Conservation (phyloP, 169 alveolate species). For the Eimeria sp. region DNA sequence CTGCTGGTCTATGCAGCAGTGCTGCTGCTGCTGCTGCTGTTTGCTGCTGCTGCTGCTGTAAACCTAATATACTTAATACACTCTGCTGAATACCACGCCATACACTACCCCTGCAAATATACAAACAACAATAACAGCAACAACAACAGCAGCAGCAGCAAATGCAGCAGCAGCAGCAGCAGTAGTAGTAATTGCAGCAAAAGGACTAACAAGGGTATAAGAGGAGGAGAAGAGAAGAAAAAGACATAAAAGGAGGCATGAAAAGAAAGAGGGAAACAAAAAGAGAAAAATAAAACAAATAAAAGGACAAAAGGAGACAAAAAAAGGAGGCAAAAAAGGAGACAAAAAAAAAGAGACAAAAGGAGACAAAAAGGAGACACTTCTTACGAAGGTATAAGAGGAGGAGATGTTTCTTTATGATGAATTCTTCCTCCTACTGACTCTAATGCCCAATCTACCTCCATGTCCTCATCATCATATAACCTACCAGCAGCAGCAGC, state of each 20-base stretch:
- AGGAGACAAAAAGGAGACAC: too few species aligned
- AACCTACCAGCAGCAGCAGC: slow-evolving; percentile 45
- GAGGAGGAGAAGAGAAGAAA: not conserved
- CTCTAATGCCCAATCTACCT: slow-evolving; percentile 74
- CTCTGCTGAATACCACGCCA: not conserved
- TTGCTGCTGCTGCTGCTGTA: slow-evolving; percentile 23
- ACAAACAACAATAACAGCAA: not conserved
- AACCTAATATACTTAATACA: not conserved
- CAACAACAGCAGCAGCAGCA: not conserved
- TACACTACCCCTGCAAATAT: not conserved
- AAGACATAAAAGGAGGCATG: not conserved
- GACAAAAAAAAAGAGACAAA: not conserved
- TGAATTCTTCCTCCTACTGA: slow-evolving; percentile 63
- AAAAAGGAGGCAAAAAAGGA: not conserved
- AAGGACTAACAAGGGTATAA: not conserved
- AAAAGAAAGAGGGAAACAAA: not conserved
- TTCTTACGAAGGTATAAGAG: not conserved
- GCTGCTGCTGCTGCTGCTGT: slow-evolving; percentile 30
- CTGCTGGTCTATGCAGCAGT: slow-evolving; percentile 57
- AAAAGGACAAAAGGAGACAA: not conserved
- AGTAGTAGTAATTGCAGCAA: not conserved
- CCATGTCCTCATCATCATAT: slow-evolving; percentile 6
- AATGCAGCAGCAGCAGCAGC: not conserved
- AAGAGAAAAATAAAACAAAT: not conserved
- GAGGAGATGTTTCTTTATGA: slow-evolving; percentile 36